phyloP scores from a whole-genome alignment of 2,329 filamentous ascomycete species.

The Chaetoscypha palmicola region DNA sequence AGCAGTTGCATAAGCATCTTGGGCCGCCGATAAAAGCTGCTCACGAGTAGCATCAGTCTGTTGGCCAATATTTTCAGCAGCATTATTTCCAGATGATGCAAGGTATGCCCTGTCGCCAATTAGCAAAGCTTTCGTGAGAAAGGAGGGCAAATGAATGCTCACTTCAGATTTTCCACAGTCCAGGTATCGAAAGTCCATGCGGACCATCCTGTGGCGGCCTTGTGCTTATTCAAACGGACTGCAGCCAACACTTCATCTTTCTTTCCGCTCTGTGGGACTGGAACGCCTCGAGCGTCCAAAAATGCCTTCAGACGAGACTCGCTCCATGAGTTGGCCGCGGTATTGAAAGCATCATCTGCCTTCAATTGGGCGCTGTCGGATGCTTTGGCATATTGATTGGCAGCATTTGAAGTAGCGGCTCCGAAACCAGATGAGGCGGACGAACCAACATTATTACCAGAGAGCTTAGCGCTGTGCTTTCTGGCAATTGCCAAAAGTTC shows the following conservation, averaged over 20 bases:
- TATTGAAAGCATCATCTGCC: constrained; percentile 59
- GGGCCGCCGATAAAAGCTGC: constrained; percentile 62
- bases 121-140: not conserved
- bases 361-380: constrained; percentile 61
- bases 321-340: constrained; percentile 58
- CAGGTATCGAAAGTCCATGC: constrained; percentile 78
- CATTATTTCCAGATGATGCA: constrained; percentile 42
- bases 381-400: constrained; percentile 69
- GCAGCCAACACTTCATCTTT: constrained; percentile 66
- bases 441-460: constrained; percentile 53
- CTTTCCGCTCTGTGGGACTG: constrained; percentile 65
- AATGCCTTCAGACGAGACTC: constrained; percentile 69
- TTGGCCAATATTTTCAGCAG: constrained; percentile 52
- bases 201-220: constrained; percentile 59
- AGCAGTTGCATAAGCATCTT: constrained; percentile 52
- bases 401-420: constrained; percentile 66
- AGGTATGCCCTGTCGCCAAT: constrained; percentile 37
- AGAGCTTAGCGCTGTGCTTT: constrained; percentile 70
- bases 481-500: constrained; percentile 85
- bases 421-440: constrained; percentile 57
- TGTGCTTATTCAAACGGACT: constrained; percentile 67
- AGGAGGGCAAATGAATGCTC: constrained; percentile 21
- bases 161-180: constrained; percentile 63
- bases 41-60: constrained; percentile 61
- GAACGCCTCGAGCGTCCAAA: constrained; percentile 68